A percentile compares a stretch with the other conserved stretches of the same genome.
Conservation (phyloP, 2,329 filamentous ascomycete genomes). For the Neonectria neomacrospora region DNA sequence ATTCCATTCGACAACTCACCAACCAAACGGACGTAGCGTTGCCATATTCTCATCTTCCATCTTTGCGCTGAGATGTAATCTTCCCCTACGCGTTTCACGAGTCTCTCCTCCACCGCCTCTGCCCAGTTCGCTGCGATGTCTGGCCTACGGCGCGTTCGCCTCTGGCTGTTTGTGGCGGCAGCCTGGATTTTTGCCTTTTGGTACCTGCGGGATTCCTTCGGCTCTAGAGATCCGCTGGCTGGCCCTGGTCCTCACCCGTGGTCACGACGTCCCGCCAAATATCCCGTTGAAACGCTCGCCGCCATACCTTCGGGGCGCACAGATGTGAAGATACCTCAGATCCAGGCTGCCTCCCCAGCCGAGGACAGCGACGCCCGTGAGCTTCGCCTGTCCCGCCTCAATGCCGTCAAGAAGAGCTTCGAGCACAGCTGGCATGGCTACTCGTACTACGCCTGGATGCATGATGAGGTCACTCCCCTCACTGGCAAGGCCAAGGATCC, state of each 20-base stretch:
- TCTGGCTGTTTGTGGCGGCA: conserved; percentile 39
- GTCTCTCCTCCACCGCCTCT: conserved; percentile 12
- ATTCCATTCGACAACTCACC: conserved; percentile 19
- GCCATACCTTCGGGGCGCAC: conserved; percentile 50
- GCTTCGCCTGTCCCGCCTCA: conserved; percentile 51
- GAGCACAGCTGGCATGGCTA: conserved; percentile 69
- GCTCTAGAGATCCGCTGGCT: conserved; percentile 35
- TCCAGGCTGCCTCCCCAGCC: conserved; percentile 49
- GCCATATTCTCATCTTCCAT: conserved; percentile 18
- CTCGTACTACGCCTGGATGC: conserved; percentile 69
- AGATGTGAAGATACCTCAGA: conserved; percentile 39
- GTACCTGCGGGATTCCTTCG: conserved; percentile 40
- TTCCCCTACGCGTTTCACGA: conserved; percentile 10
- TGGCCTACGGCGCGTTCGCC: conserved; percentile 39
- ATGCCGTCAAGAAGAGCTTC: conserved; percentile 62
- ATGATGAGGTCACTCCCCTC: conserved; percentile 70
- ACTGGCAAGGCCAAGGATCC: conserved; percentile 62
- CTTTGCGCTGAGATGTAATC: conserved; percentile 25
- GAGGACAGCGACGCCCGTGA: conserved; percentile 42
- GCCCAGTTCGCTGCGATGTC: conserved; percentile 13
- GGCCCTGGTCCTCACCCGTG: conserved; percentile 40
- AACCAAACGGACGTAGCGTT: conserved; percentile 10
- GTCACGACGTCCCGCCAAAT: conserved; percentile 36
- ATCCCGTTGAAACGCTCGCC: conserved; percentile 40
- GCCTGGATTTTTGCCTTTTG: conserved; percentile 42